Evolutionary conservation across 2,329 filamentous ascomycete genomes (phyloP), one percentile per base, ranked within the genome.

Genomic region (Sporothrix phasma): DNA sequence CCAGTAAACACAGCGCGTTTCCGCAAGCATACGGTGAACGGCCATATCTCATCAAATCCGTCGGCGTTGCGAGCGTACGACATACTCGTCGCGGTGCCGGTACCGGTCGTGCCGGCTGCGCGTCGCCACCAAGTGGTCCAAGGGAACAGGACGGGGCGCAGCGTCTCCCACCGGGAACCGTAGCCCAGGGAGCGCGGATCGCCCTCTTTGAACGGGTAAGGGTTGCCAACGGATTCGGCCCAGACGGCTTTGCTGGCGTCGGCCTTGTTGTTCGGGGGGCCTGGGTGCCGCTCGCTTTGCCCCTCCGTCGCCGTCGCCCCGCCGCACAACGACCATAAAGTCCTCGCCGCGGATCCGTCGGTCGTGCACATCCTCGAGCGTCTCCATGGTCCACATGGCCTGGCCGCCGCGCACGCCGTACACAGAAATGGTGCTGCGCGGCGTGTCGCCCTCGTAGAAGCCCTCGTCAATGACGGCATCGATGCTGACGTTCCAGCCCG

Each of bases 401-500:
- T 31, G 46, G 43, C 67, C 66, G 73, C 89, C 89, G 72, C 89
- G 87, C 1, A 90, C 84, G 6, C 76, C 77, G 75, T 78, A 83
- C 67, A 83, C 76, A 22, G 76, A 74, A 4, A 81, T 79, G 1
- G 77, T 78, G 7, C 70, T 64, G 3, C 76, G 78, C 64, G 88
- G 77, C 17, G 24, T 56, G 24, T 66, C 58, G 47, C 62, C 65
- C 3, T 64, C 65, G 47, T 41, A 64, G n/a, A 62, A 64, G 3
- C 65, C 65, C 39, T 64, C 65, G 62, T 66, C 65, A 19, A 64
- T 41, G n/a, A 64, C 59, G 4, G 62, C 43, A 8, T 64, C 62
- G 13, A 66, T 63, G 56, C 64, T 65, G 46, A 65, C 61, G 11
- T 17, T 61, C 64, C 61, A 65, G 15, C 46, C 61, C 2, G 60